These are phyloP conservation scores for Lycium ferocissimum DNA, from an alignment of 257 asterid genomes.

Conservation along the genomic window DNA sequence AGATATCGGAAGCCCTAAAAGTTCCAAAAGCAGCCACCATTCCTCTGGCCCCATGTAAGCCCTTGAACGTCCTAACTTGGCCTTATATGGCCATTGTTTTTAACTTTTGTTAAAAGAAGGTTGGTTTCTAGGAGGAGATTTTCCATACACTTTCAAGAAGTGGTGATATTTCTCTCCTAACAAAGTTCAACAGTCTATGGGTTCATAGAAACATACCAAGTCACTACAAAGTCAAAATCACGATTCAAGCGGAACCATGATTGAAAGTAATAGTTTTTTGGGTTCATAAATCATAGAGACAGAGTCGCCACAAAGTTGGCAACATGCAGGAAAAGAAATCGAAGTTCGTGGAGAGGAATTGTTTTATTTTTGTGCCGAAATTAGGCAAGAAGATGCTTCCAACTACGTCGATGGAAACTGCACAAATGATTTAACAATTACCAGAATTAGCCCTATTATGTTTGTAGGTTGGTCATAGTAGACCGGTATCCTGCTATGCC, in stretches of 20 bases:
- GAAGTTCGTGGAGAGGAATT: not conserved
- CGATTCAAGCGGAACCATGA: not conserved
- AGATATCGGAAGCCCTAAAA: not conserved
- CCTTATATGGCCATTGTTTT: not conserved
- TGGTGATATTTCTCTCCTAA: not conserved
- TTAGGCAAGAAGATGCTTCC: not conserved
- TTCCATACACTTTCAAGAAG: not conserved
- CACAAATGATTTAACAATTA: slow-evolving; percentile 13
- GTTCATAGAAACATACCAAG: not conserved
- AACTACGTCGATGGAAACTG: not conserved
- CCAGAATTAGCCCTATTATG: slow-evolving; percentile 61
- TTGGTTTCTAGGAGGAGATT: not conserved
- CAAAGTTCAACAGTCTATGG: not conserved
- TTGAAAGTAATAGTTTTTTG: not conserved
- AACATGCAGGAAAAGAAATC: not conserved
- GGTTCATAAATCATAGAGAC: slow-evolving; percentile 7
- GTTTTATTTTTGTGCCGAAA: not conserved
- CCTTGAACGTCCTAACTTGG: slow-evolving; percentile 1
- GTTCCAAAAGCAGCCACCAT: not conserved
- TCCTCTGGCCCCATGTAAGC: not conserved
- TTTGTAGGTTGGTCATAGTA: slow-evolving; percentile 59
- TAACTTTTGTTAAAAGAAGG: not conserved
- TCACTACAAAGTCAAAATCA: slow-evolving; percentile 1
- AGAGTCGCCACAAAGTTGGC: not conserved
- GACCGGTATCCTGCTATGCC: slow-evolving; percentile 67